Evolutionary conservation across 257 asterid genomes (phyloP), one percentile per base, ranked within the genome.

Genomic region (Petrea volubilis): DNA sequence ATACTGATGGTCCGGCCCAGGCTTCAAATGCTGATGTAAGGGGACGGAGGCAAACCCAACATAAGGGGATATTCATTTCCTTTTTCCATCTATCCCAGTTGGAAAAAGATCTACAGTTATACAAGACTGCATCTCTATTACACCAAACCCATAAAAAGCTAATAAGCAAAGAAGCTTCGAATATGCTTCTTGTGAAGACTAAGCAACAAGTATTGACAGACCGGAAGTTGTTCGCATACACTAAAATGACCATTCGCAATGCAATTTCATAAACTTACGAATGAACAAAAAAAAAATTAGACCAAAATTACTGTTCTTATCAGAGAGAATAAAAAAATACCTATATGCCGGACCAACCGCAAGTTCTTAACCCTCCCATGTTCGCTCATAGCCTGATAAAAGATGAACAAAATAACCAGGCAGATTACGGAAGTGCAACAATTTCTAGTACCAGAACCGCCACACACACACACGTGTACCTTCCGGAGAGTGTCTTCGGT

Each of bases 301-400:
- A 57, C 23, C 27, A 41, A 49, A 29, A n/a, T 24, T 18, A 18
- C 4, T 13, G 6, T 1, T 40, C 12, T 65, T 4, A 29, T 20
- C 46, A 29, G 49, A 34, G 47, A 28, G 47, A 43, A 63, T n/a
- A 38, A 17, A 58, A 23, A n/a, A 14, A 70, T 76, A 91, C 97
- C 97, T 70, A 95, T 90, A 80, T 95, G 91, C 71, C 99, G 81
- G 43, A 92, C 96, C 85, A 95, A 53, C 49, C 98, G 87, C 81
- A 92, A 77, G 79, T 83, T 87, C 84, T 87, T 92, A 49, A 95
- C 91, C 79, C 81, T 81, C 71, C 99, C 99, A 59, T 88, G 88
- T 74, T 74, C 81, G 74, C 65, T 84, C 98, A 95, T 88, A 73
- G 93, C 97, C 93, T 95, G 78, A 67, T 2, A n/a, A 72, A 24